A percentile compares a stretch with the other conserved stretches of the same genome.
phyloP scores from a whole-genome alignment of 2,329 filamentous ascomycete genomes.

The Nemania diffusa region DNA sequence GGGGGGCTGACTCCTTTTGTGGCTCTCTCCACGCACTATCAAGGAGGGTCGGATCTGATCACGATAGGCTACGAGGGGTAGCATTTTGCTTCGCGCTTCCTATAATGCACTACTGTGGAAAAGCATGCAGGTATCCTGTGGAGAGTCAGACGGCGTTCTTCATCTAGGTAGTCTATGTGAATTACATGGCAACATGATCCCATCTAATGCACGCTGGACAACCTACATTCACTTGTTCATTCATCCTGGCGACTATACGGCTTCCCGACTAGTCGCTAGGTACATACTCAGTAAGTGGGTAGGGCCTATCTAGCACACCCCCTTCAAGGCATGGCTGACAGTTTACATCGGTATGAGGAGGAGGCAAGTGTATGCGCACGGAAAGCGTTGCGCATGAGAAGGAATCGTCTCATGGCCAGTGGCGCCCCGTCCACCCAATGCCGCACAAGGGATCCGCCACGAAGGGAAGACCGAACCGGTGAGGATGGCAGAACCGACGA shows the following conservation, averaged over 20 bases:
- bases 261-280: not conserved
- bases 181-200: not conserved
- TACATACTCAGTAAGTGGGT: not conserved
- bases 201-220: not conserved
- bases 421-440: not conserved
- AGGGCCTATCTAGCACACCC: not conserved
- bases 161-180: not conserved
- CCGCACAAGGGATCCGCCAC: no score
- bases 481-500: not conserved
- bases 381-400: not conserved
- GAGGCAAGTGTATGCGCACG: not conserved
- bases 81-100: slow-evolving; percentile 1
- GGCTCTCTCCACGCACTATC: not conserved
- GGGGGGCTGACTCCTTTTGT: slow-evolving; percentile 2
- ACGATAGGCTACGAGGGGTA: slow-evolving; percentile 18
- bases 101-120: slow-evolving; percentile 8
- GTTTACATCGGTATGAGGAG: not conserved
- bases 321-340: slow-evolving; percentile 4
- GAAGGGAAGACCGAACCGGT: not conserved
- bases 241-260: not conserved
- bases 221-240: not conserved
- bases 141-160: slow-evolving; percentile 7
- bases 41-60: slow-evolving; percentile 20
- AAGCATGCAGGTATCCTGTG: slow-evolving; percentile 13
- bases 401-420: not conserved